phyloP scores from a whole-genome alignment of 441 rosid genomes.

The Gossypium lobatum region DNA sequence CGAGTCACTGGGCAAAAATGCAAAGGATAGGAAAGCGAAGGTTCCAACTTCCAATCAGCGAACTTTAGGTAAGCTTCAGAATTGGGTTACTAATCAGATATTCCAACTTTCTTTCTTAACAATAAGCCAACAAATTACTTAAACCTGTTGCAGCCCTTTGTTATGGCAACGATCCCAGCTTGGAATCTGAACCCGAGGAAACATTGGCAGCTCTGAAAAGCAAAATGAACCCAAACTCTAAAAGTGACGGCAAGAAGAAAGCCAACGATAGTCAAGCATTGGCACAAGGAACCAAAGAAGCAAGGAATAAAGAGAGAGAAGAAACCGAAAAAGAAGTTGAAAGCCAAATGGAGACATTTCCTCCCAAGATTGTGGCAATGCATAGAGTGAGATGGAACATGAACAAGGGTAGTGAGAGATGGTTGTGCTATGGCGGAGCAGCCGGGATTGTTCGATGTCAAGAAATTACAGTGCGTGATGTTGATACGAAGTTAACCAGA shows the following conservation, averaged over 20 bases:
- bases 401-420: constrained; percentile 86
- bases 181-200: constrained; percentile 40
- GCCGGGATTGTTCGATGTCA: constrained; percentile 81
- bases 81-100: constrained; percentile 2
- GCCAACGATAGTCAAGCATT: constrained; percentile 19
- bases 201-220: constrained; percentile 17
- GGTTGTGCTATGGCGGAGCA: constrained; percentile 25
- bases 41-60: too few species aligned
- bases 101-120: constrained; percentile 2
- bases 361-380: constrained; percentile 59
- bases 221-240: constrained; percentile 25
- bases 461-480: constrained; percentile 32
- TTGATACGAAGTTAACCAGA: constrained; percentile 13
- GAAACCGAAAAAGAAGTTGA: constrained; percentile 13
- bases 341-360: constrained; percentile 28
- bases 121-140: too few species aligned
- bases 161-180: constrained; percentile 32
- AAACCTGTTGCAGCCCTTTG: constrained; percentile 39
- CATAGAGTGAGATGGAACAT: constrained; percentile 81
- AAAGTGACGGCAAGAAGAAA: constrained; percentile 19
- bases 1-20: constrained; percentile 16
- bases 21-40: too few species aligned
- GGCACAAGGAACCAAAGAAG: constrained; percentile 21
- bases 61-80: too few species aligned
- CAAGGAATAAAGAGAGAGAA: constrained; percentile 8